phyloP scores from a whole-genome alignment of 2,329 filamentous ascomycete species.

The Fusarium robinianum region DNA sequence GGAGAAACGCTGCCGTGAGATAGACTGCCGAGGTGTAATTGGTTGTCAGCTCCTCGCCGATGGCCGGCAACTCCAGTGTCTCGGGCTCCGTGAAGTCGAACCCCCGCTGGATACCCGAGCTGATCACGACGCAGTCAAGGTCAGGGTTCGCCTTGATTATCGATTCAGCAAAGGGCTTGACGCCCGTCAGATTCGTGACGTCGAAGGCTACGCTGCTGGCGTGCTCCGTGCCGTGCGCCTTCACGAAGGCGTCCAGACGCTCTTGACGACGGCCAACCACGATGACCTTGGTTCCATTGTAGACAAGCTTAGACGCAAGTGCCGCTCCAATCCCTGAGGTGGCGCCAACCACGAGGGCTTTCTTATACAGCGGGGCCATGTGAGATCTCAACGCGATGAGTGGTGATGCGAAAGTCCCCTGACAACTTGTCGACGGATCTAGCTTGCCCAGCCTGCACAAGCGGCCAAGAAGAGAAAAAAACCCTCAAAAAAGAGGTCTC shows the following conservation, averaged over 20 bases:
- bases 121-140: conserved; percentile 57
- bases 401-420: too few relatives aligned
- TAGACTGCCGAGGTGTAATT: conserved; percentile 38
- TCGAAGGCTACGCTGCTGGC: conserved; percentile 49
- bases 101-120: conserved; percentile 58
- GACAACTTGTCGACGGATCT: too few relatives aligned
- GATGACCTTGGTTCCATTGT: conserved; percentile 50
- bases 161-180: conserved; percentile 25
- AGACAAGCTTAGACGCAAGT: conserved; percentile 47
- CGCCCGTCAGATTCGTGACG: conserved; percentile 48
- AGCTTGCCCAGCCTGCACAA: too few relatives aligned
- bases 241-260: conserved; percentile 53
- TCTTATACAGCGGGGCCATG: conserved; percentile 36
- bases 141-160: conserved; percentile 24
- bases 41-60: conserved; percentile 34
- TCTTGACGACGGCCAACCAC: conserved; percentile 54
- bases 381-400: conserved; percentile 1
- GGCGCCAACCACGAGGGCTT: conserved; percentile 49
- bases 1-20: conserved; percentile 36
- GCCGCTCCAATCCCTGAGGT: conserved; percentile 38
- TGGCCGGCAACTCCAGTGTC: conserved; percentile 36
- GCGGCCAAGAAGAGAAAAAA: too few relatives aligned
- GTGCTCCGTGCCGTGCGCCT: conserved; percentile 45
- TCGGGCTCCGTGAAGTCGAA: conserved; percentile 39
- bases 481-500: too few relatives aligned